Evolutionary conservation across 2,329 filamentous ascomycete species (phyloP), one percentile per base, ranked within the genome.

Genomic region (Clonostachys byssicola): DNA sequence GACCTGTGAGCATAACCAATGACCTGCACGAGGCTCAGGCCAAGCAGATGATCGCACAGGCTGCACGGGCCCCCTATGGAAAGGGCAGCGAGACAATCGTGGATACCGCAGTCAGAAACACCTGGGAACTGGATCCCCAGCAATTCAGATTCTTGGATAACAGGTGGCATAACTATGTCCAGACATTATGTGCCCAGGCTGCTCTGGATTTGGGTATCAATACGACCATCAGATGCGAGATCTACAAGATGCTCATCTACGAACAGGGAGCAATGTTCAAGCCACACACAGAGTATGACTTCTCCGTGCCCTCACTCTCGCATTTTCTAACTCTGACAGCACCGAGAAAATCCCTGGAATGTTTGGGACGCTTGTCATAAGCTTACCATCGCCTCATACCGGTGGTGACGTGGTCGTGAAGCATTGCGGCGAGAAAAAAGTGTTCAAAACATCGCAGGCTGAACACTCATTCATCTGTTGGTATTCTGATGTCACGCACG

Each of bases 401-500:
- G 77, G 75, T 9, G 75, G 75, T 0, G 65, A 71, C 1, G 60
- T 79, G 0, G 54, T 68, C 5, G 51, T 74, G 3, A 62, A 60
- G 18, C 71, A 76, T 53, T 52, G 59, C 5, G 62, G 61, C 8
- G 17, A 68, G 45, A 54, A 52, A 5, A 56, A 61, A 36, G 51
- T 51, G 5, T 65, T 71, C 45, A 47, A 56, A 10, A 67, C 68
- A 0, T 63, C 59, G 0, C 35, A 52, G 5, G 34, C 17, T 6
- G 14, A 47, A 0, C 50, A 60, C 46, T 60, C 60, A 0, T 54
- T 52, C 23, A 51, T 55, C 7, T 61, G 49, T 34, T 71, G 67
- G 78, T 81, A 77, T 55, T 71, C 74, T 0, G 75, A 81, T 47
- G 74, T 80, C 1, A 63, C 61, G 2, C 74, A 80, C 52, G 70